phyloP scores from a whole-genome alignment of 2,329 filamentous ascomycete genomes.

The Pestalotiopsis sp. region DNA sequence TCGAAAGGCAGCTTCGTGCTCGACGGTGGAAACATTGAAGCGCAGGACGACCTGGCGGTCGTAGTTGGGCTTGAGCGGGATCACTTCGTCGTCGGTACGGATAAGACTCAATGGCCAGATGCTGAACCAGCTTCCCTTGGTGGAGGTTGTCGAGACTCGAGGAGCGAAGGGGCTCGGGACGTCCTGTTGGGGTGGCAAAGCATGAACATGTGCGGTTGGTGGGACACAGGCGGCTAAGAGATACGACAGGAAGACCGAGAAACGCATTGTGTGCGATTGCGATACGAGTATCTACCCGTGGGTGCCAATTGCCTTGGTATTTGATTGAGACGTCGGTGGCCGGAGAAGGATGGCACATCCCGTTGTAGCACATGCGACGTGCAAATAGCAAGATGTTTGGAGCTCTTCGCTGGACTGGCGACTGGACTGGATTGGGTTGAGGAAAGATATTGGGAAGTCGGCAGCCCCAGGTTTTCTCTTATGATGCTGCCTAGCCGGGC shows the following conservation, averaged over 20 bases:
- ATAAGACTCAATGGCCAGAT: slow-evolving; percentile 19
- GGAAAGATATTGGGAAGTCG: background rate
- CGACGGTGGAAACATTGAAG: slow-evolving; percentile 69
- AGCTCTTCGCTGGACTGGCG: background rate
- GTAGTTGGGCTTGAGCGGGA: slow-evolving; percentile 52
- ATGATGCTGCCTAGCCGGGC: slow-evolving; percentile 1
- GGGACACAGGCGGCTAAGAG: slow-evolving; percentile 2
- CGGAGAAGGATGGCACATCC: background rate
- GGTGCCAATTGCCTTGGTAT: background rate
- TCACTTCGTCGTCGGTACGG: slow-evolving; percentile 21
- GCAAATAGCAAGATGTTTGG: background rate
- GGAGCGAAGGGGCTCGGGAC: background rate
- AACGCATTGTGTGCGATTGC: slow-evolving; percentile 5
- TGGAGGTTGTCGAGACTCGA: background rate
- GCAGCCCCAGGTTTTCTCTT: background rate
- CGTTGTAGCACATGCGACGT: background rate
- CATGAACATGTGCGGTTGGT: background rate
- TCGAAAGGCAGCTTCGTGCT: slow-evolving; percentile 28
- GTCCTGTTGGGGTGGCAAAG: background rate
- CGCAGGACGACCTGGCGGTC: slow-evolving; percentile 84
- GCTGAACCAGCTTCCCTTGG: background rate
- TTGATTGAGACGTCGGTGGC: background rate
- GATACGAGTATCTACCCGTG: background rate
- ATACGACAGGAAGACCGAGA: background rate
- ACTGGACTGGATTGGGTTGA: background rate